Base-by-base conservation (phyloP, 2,329 filamentous ascomycete genomes). In the Plectosphaerella plurivora region DNA sequence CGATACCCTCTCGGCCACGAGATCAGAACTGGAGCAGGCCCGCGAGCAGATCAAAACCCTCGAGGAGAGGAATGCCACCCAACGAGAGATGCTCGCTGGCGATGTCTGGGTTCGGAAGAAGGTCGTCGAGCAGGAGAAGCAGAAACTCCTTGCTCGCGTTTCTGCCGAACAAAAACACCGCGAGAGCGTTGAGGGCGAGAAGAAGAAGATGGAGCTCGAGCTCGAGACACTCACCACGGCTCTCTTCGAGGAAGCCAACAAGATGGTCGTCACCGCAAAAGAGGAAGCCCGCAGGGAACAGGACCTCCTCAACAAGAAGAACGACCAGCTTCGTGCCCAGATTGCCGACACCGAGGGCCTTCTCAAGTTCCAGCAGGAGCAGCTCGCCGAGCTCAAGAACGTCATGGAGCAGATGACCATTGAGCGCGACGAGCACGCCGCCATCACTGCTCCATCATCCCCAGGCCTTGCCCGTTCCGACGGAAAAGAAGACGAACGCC, bases 171-270 rank as follows among this genome's bases (percentile, higher is more conserved):
- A 77, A 61, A 78, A 74, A 47, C 76, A 82, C 58, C 81, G 87
- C n/a, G 68, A 75, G 8, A 80, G 84, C 45, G 81, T 81, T 11
- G 88, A 92, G 63, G 85, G 83, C 66, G 89, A 90, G 52, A 96
- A 94, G 75, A 89, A 88, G 68, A 86, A 86, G 57, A 96, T 97
- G 28, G 94, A 99, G 68, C 86, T 88, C 60, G 94, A 99, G 69
- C 74, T 99, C 45, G 94, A 97, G 71, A 89, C 84, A 50, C 71
- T 99, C 57, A 97, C 94, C 0, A 86, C 91, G 2, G 91, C 91
- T 25, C 79, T 99, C n/a, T 99, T 99, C 57, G 91, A 97, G 66
- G 93, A 99, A 75, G 94, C 94, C 48, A 97, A 99, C 73, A 92
- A 88, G 78, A 97, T 99, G 93, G 94, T 99, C 50, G 89, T 93